Percentiles rank a stretch among this genome's conserved stretches.
phyloP scores from a whole-genome alignment of 768 basidiomycete species.

The Gelatoporia subvermispora region DNA sequence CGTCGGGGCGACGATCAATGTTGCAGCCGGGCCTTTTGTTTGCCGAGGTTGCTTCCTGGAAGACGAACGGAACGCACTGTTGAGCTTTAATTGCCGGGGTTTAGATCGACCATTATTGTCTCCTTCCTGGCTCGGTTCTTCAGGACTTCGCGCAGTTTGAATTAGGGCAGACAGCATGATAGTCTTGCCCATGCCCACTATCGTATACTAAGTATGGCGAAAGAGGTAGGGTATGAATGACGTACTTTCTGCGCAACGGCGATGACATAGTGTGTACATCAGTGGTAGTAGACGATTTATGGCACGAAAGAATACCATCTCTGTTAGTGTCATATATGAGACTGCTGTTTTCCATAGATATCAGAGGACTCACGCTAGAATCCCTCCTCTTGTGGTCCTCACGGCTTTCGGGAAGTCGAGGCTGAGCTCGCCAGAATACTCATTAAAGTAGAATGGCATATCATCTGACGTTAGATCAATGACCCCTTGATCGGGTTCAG shows the following conservation, averaged over 20 bases:
- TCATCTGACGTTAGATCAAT: slow-evolving; percentile 84
- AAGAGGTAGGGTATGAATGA: slow-evolving; percentile 2
- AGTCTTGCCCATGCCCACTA: slow-evolving; percentile 96
- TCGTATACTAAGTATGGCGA: not conserved
- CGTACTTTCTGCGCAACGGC: slow-evolving; percentile 14
- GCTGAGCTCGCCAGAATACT: slow-evolving; percentile 87
- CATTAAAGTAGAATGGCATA: slow-evolving; percentile 80
- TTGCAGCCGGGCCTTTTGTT: slow-evolving; percentile 47
- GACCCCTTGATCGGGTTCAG: slow-evolving; percentile 47
- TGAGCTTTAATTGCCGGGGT: slow-evolving; percentile 55
- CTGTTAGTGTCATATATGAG: not conserved
- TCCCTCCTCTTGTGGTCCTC: slow-evolving; percentile 76
- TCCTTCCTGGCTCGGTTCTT: slow-evolving; percentile 29
- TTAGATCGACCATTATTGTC: slow-evolving; percentile 29
- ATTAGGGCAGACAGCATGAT: slow-evolving; percentile 91
- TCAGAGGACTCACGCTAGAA: slow-evolving; percentile 73
- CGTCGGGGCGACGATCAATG: slow-evolving; percentile 89
- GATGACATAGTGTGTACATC: too few species aligned
- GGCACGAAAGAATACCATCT: too few species aligned
- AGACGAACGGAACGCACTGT: slow-evolving; percentile 54
- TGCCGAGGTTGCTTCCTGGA: slow-evolving; percentile 23
- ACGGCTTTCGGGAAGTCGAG: slow-evolving; percentile 80
- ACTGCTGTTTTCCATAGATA: too few species aligned
- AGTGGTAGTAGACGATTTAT: too few species aligned
- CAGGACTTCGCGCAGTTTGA: slow-evolving; percentile 62